Evolutionary conservation across 2,329 filamentous ascomycete species (phyloP).

Genomic region (Trichothecium sympodiale): DNA sequence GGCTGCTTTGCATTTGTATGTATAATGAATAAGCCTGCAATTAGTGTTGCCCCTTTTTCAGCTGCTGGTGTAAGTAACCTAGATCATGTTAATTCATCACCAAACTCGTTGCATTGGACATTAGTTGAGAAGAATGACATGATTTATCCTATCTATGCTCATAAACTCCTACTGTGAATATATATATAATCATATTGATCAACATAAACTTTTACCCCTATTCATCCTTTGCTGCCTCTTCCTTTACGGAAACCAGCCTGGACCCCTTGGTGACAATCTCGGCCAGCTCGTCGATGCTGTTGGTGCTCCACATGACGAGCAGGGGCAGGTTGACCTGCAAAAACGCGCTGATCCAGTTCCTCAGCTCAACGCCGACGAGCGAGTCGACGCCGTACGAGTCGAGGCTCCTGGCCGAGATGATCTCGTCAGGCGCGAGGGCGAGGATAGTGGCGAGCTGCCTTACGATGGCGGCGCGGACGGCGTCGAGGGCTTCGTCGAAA

Average conservation of each 20-base stretch:
- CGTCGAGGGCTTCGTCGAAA: constrained; percentile 23
- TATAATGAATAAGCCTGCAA: too few relatives aligned
- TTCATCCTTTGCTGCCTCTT: neutral
- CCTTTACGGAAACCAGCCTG: constrained; percentile 9
- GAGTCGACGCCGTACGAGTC: constrained; percentile 18
- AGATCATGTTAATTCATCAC: too few relatives aligned
- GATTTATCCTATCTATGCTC: too few relatives aligned
- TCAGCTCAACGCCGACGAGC: constrained; percentile 18
- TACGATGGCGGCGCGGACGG: constrained; percentile 15
- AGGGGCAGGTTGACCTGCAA: constrained; percentile 12
- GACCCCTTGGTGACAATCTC: constrained; percentile 11
- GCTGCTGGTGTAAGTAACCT: too few relatives aligned
- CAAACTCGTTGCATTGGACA: too few relatives aligned
- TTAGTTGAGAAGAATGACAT: too few relatives aligned
- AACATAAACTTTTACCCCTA: too few relatives aligned
- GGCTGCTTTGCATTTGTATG: too few relatives aligned
- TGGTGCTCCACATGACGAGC: constrained; percentile 10
- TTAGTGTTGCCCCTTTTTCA: too few relatives aligned
- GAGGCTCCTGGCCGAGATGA: constrained; percentile 11
- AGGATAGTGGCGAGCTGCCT: constrained; percentile 12
- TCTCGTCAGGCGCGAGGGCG: constrained; percentile 20
- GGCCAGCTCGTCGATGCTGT: constrained; percentile 12
- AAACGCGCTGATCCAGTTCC: constrained; percentile 15
- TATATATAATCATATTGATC: too few relatives aligned
- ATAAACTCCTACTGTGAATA: too few relatives aligned